Evolutionary conservation across 208 protist genomes (phyloP).

Genomic region (Leishmania amazonensis): DNA sequence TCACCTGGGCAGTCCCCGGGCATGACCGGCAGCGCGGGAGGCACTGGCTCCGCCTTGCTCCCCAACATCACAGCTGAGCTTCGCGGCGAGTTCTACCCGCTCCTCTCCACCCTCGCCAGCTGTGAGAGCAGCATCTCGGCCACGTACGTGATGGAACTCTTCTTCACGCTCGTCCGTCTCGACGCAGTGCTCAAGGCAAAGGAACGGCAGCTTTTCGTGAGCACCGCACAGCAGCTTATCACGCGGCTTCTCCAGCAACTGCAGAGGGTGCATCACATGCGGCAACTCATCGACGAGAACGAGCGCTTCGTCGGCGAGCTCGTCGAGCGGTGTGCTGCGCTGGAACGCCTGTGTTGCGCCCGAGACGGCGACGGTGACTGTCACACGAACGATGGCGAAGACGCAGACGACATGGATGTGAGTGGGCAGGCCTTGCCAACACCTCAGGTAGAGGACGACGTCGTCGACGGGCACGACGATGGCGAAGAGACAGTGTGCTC

Average conservation of each 20-base stretch:
- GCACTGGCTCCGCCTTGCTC: constrained; percentile 33
- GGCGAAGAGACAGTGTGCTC: background rate
- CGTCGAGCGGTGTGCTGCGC: constrained; percentile 40
- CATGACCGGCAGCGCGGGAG: constrained; percentile 9
- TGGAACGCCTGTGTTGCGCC: constrained; percentile 17
- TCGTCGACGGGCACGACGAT: background rate
- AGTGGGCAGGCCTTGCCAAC: background rate
- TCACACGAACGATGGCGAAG: constrained; percentile 13
- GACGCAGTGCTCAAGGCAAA: constrained; percentile 67
- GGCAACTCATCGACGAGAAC: constrained; percentile 42
- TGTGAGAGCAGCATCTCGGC: constrained; percentile 32
- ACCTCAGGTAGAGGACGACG: background rate
- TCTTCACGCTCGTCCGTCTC: constrained; percentile 69
- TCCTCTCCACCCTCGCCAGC: constrained; percentile 57
- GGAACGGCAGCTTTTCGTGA: constrained; percentile 75
- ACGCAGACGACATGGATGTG: constrained; percentile 1
- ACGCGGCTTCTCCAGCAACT: constrained; percentile 44
- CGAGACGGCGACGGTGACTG: constrained; percentile 4
- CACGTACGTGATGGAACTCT: constrained; percentile 78
- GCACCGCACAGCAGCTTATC: constrained; percentile 63
- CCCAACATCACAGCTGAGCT: constrained; percentile 56
- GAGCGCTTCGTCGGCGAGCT: constrained; percentile 45
- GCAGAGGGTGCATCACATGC: constrained; percentile 39
- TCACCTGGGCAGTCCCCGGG: background rate
- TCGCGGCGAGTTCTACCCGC: constrained; percentile 62